phyloP scores from a whole-genome alignment of 805 yeast species.

The Lipomyces yamanashiensis region DNA sequence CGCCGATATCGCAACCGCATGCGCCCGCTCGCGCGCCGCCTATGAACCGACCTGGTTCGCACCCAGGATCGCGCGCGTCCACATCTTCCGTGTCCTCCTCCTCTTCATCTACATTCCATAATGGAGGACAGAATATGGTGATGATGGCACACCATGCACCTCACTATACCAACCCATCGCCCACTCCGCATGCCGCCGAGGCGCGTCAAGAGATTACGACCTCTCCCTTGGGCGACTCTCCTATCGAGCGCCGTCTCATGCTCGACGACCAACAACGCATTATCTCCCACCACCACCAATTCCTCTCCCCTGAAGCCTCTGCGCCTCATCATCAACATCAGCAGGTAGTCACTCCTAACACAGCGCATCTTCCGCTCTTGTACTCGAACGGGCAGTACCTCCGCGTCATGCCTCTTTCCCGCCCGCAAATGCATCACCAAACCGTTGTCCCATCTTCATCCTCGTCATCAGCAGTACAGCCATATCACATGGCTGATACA shows the following conservation, averaged over 20 bases:
- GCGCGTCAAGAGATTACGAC: not conserved
- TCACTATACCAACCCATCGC: slow-evolving; percentile 2
- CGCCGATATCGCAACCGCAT: slow-evolving; percentile 11
- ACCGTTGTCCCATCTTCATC: too few species aligned
- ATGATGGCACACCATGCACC: too few species aligned
- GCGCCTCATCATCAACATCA: too few species aligned
- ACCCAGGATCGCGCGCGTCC: slow-evolving; percentile 13
- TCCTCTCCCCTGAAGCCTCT: too few species aligned
- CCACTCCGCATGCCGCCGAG: slow-evolving; percentile 6
- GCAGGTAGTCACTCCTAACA: too few species aligned
- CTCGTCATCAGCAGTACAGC: too few species aligned
- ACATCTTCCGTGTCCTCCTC: not conserved
- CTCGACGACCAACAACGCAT: too few species aligned
- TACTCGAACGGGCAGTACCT: slow-evolving; percentile 1
- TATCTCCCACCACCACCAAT: too few species aligned
- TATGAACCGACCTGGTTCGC: not conserved
- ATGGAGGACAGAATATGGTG: too few species aligned
- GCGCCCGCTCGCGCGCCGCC: not conserved
- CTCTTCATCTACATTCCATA: not conserved
- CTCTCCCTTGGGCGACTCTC: not conserved
- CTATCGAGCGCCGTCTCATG: not conserved
- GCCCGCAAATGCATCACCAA: slow-evolving; percentile 7
- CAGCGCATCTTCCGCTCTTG: too few species aligned
- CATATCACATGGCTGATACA: not conserved
- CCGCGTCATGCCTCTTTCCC: slow-evolving; percentile 5